Conservation (phyloP, 2,329 filamentous ascomycete genomes). For the Phialophora macrospora region DNA sequence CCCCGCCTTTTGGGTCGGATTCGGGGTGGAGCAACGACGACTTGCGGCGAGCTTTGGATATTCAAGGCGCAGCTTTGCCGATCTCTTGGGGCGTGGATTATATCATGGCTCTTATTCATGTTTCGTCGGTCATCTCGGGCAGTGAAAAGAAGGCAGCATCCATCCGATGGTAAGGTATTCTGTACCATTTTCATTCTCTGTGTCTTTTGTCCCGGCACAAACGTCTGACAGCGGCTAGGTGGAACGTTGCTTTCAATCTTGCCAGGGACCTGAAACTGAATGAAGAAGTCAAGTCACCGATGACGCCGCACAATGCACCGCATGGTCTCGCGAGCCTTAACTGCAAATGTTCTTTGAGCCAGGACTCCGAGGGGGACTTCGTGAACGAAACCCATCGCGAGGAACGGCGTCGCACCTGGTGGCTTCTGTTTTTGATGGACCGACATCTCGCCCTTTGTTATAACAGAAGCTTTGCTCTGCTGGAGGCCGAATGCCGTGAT, state of each 20-base stretch:
- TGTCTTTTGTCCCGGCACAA: neutral
- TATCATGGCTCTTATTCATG: slow-evolving; percentile 36
- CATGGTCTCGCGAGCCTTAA: slow-evolving; percentile 45
- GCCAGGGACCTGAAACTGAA: slow-evolving; percentile 36
- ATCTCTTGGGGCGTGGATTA: slow-evolving; percentile 36
- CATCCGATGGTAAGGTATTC: slow-evolving; percentile 31
- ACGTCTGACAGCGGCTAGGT: slow-evolving; percentile 24
- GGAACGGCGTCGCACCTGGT: slow-evolving; percentile 55
- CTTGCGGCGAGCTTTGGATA: slow-evolving; percentile 27
- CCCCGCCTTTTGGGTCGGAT: slow-evolving; percentile 27
- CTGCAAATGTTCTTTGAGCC: slow-evolving; percentile 51
- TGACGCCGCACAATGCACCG: slow-evolving; percentile 19
- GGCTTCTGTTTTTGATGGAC: slow-evolving; percentile 56
- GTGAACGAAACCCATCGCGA: slow-evolving; percentile 53
- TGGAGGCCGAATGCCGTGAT: slow-evolving; percentile 55
- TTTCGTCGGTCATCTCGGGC: slow-evolving; percentile 34
- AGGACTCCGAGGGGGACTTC: slow-evolving; percentile 49
- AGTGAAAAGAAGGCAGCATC: slow-evolving; percentile 37
- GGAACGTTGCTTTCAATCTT: slow-evolving; percentile 35
- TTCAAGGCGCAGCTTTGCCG: slow-evolving; percentile 26
- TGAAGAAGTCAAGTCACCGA: slow-evolving; percentile 30
- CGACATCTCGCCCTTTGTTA: slow-evolving; percentile 56
- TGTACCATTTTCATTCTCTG: neutral
- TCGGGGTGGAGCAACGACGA: slow-evolving; percentile 33
- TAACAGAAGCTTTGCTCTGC: slow-evolving; percentile 52